Evolutionary conservation across 2,329 filamentous ascomycete genomes (phyloP).

Genomic region (Sclerotinia minor): DNA sequence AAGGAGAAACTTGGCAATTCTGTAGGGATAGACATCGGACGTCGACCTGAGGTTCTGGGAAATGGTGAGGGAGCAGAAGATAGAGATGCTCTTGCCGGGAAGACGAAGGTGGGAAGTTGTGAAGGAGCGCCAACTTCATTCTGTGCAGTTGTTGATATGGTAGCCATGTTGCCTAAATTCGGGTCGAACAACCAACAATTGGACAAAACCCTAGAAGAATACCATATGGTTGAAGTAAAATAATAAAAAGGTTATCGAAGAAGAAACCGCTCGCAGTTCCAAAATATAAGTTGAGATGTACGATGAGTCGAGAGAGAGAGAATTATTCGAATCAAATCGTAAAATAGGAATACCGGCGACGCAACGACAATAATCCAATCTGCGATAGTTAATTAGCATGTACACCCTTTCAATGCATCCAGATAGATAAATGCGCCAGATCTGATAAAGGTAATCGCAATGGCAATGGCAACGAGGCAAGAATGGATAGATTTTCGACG

Average conservation of each 20-base stretch:
- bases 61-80: slow-evolving; percentile 32
- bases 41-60: slow-evolving; percentile 51
- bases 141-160: slow-evolving; percentile 20
- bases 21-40: slow-evolving; percentile 49
- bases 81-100: slow-evolving; percentile 32
- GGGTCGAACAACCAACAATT: slow-evolving; percentile 24
- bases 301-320: background rate
- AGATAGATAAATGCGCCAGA: background rate
- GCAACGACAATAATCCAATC: slow-evolving; percentile 23
- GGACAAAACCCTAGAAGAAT: slow-evolving; percentile 14
- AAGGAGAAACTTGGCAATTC: slow-evolving; percentile 23
- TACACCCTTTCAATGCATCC: background rate
- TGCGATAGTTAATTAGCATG: slow-evolving; percentile 20
- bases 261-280: slow-evolving; percentile 21
- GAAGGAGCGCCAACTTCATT: slow-evolving; percentile 26
- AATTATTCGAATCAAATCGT: slow-evolving; percentile 10
- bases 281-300: slow-evolving; percentile 5
- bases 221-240: slow-evolving; percentile 23
- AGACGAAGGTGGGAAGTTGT: slow-evolving; percentile 37
- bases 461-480: background rate
- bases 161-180: slow-evolving; percentile 24
- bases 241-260: slow-evolving; percentile 2
- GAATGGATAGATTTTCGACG: background rate
- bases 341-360: slow-evolving; percentile 13
- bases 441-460: background rate